A percentile compares a stretch with the other conserved stretches of the same genome.
These are phyloP conservation scores for Cochliopodium minus DNA, from an alignment of 208 protist genomes.

Conservation along the genomic window DNA sequence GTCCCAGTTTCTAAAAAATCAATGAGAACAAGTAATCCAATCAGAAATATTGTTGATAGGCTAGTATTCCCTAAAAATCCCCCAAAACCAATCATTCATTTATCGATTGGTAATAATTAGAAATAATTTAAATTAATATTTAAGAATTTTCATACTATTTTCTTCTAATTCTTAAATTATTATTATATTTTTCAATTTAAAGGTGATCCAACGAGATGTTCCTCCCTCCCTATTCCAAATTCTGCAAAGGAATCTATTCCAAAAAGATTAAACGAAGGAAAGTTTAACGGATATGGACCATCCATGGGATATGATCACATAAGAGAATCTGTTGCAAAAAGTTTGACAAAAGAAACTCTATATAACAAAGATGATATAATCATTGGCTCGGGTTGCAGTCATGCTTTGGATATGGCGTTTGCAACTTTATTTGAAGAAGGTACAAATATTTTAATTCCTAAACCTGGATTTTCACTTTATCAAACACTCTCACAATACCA, in stretches of 20 bases:
- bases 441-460: slow-evolving; percentile 67
- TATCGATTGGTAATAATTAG: slow-evolving; percentile 52
- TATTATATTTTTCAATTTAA: slow-evolving; percentile 42
- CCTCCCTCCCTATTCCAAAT: slow-evolving; percentile 30
- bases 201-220: slow-evolving; percentile 34
- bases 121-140: slow-evolving; percentile 13
- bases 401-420: slow-evolving; percentile 61
- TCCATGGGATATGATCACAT: slow-evolving; percentile 35
- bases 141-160: slow-evolving; percentile 7
- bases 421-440: slow-evolving; percentile 46
- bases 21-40: slow-evolving; percentile 45
- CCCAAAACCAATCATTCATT: slow-evolving; percentile 36
- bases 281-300: slow-evolving; percentile 52
- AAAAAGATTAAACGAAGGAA: slow-evolving; percentile 8
- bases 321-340: slow-evolving; percentile 35
- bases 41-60: slow-evolving; percentile 54
- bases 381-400: slow-evolving; percentile 54
- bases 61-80: slow-evolving; percentile 45
- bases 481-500: slow-evolving; percentile 52
- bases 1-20: slow-evolving; percentile 29
- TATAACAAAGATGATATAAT: slow-evolving; percentile 37
- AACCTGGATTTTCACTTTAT: slow-evolving; percentile 75
- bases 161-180: slow-evolving; percentile 36
- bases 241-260: neutral
- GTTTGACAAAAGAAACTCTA: slow-evolving; percentile 20